phyloP scores from a whole-genome alignment of 1,139 yeast species.

The Suhomyces bribrorum region DNA sequence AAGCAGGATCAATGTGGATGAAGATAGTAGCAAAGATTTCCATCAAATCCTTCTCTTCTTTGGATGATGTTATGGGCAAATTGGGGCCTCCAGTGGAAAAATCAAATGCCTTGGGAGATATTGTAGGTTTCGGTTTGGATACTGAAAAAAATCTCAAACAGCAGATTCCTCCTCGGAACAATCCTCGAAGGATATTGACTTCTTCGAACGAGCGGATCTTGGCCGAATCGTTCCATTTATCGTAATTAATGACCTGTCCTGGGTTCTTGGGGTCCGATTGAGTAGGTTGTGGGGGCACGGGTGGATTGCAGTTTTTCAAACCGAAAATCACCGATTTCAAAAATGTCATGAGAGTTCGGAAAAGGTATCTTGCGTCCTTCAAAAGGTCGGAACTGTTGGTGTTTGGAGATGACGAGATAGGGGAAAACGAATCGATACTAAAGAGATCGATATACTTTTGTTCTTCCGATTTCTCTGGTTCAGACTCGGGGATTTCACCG shows the following conservation, averaged over 20 bases:
- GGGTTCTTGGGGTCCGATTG: conserved; percentile 58
- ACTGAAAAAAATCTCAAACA: conserved; percentile 78
- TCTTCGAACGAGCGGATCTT: conserved; percentile 83
- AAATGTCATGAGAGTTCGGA: conserved; percentile 87
- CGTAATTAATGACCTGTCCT: conserved; percentile 55
- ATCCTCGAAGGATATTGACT: conserved; percentile 67
- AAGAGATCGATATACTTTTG: conserved; percentile 31
- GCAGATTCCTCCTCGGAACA: conserved; percentile 81
- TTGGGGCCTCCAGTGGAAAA: conserved; percentile 71
- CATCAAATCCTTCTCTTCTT: conserved; percentile 94
- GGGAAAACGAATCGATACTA: conserved; percentile 43
- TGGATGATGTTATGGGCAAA: conserved; percentile 80
- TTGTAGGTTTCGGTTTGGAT: conserved; percentile 45
- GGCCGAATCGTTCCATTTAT: conserved; percentile 84
- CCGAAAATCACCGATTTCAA: conserved; percentile 90
- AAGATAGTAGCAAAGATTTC: conserved; percentile 93
- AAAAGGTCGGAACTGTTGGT: conserved; percentile 60
- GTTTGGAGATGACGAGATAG: conserved; percentile 34
- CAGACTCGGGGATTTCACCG: conserved; percentile 15
- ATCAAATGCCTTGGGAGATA: conserved; percentile 58
- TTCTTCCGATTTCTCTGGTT: conserved; percentile 9
- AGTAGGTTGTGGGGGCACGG: conserved; percentile 60
- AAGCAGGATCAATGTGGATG: conserved; percentile 91
- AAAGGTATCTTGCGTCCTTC: conserved; percentile 84
- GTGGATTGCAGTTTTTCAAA: conserved; percentile 86